Evolutionary conservation across 371 early-diverging fungal genomes (phyloP).

Genomic region (Apophysomyces trapeziformis): DNA sequence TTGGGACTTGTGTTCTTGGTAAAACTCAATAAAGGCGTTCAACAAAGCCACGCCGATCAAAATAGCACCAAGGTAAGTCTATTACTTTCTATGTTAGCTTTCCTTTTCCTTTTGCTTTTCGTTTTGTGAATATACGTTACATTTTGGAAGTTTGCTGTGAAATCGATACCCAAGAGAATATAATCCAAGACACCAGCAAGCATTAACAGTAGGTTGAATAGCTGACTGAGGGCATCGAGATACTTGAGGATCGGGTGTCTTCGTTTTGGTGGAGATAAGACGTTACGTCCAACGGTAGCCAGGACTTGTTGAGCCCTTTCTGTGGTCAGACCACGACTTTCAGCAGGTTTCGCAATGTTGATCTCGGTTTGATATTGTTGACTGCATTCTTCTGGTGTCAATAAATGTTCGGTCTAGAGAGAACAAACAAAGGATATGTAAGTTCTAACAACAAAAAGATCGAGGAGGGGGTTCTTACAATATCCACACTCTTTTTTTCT

Average conservation of each 20-base stretch:
- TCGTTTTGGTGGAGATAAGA: constrained; percentile 87
- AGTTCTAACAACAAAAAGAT: neutral
- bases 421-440: constrained; percentile 3
- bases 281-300: constrained; percentile 77
- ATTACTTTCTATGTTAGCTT: constrained; percentile 1
- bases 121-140: constrained; percentile 44
- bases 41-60: constrained; percentile 85
- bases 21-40: constrained; percentile 92
- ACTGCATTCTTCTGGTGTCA: constrained; percentile 70
- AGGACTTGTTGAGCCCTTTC: constrained; percentile 68
- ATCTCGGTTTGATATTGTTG: constrained; percentile 59
- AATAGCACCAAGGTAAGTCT: constrained; percentile 90
- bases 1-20: constrained; percentile 85
- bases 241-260: constrained; percentile 73
- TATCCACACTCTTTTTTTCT: constrained; percentile 36
- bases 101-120: too few relatives aligned
- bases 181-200: constrained; percentile 82
- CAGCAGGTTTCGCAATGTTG: constrained; percentile 61
- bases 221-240: constrained; percentile 68
- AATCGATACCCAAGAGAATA: constrained; percentile 78
- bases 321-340: constrained; percentile 72
- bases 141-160: constrained; percentile 65
- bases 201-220: constrained; percentile 90
- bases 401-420: constrained; percentile 71
- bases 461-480: constrained; percentile 29